Conservation (phyloP, 257 asterid species). For the Solanum pennellii region DNA sequence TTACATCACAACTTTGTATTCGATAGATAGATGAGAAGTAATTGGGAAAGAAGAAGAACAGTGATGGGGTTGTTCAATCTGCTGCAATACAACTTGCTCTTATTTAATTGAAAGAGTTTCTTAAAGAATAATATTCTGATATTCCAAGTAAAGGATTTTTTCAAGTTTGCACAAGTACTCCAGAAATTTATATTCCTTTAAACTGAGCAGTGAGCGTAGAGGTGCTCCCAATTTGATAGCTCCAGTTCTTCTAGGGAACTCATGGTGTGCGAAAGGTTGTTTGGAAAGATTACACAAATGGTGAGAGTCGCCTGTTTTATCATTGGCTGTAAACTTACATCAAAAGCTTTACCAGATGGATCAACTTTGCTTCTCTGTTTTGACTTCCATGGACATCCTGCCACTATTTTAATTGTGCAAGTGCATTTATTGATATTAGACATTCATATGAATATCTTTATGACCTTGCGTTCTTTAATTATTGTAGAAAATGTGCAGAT, state of each 20-base stretch:
- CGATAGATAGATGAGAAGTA: not conserved
- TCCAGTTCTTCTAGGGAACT: not conserved
- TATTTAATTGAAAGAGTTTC: not conserved
- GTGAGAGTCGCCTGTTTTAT: not conserved
- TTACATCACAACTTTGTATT: not conserved
- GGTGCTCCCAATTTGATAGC: not conserved
- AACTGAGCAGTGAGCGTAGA: not conserved
- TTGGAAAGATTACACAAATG: not conserved
- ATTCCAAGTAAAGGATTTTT: not conserved
- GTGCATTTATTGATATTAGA: not conserved
- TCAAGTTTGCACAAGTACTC: not conserved
- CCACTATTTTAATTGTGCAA: not conserved
- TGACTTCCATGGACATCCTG: not conserved
- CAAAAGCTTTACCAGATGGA: not conserved
- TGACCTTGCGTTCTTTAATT: constrained; percentile 4
- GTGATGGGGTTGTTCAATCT: not conserved
- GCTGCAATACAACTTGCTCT: not conserved
- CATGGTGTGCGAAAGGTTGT: not conserved
- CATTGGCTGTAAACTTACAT: not conserved
- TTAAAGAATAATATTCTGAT: not conserved
- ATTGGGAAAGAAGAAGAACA: not conserved
- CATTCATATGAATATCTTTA: not conserved
- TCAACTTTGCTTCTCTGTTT: not conserved
- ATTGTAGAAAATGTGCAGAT: constrained; percentile 41
- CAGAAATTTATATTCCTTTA: not conserved